Base-by-base conservation (phyloP, 1,139 yeast species). In the Meyerozyma elateridarum region DNA sequence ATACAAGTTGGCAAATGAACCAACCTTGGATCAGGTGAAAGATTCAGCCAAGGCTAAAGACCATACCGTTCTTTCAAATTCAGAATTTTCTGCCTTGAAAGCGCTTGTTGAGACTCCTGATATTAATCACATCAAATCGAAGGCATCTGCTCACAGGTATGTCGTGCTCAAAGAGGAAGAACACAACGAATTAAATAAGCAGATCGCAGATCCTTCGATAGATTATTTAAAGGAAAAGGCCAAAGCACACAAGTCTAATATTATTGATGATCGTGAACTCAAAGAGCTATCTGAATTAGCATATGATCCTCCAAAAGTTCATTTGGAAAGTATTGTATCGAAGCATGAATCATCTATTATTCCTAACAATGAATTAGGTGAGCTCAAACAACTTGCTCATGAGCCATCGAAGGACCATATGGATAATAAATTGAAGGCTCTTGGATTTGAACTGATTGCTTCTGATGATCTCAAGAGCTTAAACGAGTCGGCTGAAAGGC, bases 1-100 rank as follows among this genome's bases (percentile, higher is more conserved):
- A 29, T 62, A 52, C 38, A 56, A 55, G 28, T 34, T 45, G 9
- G 69, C 71, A 0, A 49, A 61, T 36, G 65, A 62, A 22, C 54
- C 56, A 7, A 37, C 48, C 1, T 17, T 37, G 5, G 51, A 48
- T 9, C 32, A 37, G 13, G 19, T 28, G 15, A 36, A 33, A 49
- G 46, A 25, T 5, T 8, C 13, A 6, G 27, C 27, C 8, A 8
- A 13, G 18, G 11, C 8, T 6, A 6, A 31, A 11, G 46, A 49
- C 12, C 39, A 44, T 25, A 46, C 51, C 0, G 24, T 59, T 22
- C 45, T 62, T 4, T 37, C 54, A 8, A 41, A 41, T 18, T 44
- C 38, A 2, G 59, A 57, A 4, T 35, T 40, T 13, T n/a, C n/a
- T n/a, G n/a, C n/a, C n/a, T n/a, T n/a, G n/a, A n/a, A n/a, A n/a